These are phyloP conservation scores for Oenanthe javanica DNA, from an alignment of 140 eudicot genomes.

Conservation along the genomic window DNA sequence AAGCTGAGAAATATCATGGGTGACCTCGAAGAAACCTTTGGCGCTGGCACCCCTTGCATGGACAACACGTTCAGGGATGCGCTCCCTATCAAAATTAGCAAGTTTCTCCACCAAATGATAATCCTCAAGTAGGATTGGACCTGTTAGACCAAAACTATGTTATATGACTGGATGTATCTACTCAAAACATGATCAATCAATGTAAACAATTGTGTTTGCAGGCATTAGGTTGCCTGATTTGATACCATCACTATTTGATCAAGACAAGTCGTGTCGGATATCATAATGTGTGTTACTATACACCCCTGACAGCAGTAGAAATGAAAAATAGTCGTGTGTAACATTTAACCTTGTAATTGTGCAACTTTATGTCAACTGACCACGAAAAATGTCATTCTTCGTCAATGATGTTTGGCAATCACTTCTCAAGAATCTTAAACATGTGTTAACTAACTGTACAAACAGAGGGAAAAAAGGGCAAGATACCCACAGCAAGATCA, in stretches of 20 bases:
- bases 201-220: not conserved
- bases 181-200: not conserved
- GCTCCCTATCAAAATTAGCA: constrained; percentile 72
- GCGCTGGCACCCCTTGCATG: constrained; percentile 99
- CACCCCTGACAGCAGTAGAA: not conserved
- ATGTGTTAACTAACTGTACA: not conserved
- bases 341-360: not conserved
- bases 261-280: not conserved
- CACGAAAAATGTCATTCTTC: not conserved
- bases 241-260: not conserved
- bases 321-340: too few species aligned
- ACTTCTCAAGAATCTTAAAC: not conserved
- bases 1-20: constrained; percentile 82
- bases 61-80: constrained; percentile 82
- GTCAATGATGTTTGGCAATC: not conserved
- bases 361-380: not conserved
- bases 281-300: not conserved
- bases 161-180: not conserved
- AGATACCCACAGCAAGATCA: not conserved
- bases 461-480: not conserved
- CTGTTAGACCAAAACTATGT: constrained; percentile 18
- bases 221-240: not conserved
- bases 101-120: constrained; percentile 77
- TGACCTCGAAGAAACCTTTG: constrained; percentile 97
- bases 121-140: constrained; percentile 82